Percentiles rank a stretch among this genome's conserved stretches.
Conservation (phyloP, 2,329 filamentous ascomycete genomes). For the Clarireedia hainanense region DNA sequence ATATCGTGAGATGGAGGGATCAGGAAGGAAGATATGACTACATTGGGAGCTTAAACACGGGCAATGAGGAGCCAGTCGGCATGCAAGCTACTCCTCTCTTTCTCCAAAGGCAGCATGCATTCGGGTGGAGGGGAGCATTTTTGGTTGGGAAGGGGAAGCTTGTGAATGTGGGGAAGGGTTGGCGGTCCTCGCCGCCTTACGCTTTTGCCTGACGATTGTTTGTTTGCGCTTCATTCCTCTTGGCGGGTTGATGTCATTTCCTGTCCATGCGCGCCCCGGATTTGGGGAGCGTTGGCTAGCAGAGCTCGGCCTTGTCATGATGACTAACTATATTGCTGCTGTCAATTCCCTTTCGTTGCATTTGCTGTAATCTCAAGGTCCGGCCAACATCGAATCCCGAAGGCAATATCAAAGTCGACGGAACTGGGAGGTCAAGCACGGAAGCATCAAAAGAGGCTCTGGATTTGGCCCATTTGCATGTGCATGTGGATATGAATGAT, state of each 20-base stretch:
- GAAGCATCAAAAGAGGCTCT: not conserved
- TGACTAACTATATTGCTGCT: no score
- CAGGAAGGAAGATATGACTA: not conserved
- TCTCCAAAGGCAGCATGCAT: constrained; percentile 4
- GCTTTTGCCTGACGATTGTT: not conserved
- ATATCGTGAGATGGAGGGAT: not conserved
- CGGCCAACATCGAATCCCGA: no score
- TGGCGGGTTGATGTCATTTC: not conserved
- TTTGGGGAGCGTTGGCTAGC: no score
- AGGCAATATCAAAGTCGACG: no score
- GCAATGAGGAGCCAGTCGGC: constrained; percentile 3
- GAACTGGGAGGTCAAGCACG: not conserved
- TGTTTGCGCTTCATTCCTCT: constrained; percentile 1
- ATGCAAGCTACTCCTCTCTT: not conserved
- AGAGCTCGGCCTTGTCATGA: no score
- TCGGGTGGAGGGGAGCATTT: constrained; percentile 7
- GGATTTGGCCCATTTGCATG: not conserved
- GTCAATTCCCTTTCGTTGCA: no score
- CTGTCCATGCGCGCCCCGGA: not conserved
- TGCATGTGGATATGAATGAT: not conserved
- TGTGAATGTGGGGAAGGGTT: constrained; percentile 9
- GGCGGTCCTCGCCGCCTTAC: constrained; percentile 5
- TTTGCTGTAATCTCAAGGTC: no score
- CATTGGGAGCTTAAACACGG: constrained; percentile 1
- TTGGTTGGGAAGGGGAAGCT: constrained; percentile 3